Evolutionary conservation across 805 yeast species (phyloP), one percentile per base, ranked within the genome.

Genomic region (Cyberlindnera americana): DNA sequence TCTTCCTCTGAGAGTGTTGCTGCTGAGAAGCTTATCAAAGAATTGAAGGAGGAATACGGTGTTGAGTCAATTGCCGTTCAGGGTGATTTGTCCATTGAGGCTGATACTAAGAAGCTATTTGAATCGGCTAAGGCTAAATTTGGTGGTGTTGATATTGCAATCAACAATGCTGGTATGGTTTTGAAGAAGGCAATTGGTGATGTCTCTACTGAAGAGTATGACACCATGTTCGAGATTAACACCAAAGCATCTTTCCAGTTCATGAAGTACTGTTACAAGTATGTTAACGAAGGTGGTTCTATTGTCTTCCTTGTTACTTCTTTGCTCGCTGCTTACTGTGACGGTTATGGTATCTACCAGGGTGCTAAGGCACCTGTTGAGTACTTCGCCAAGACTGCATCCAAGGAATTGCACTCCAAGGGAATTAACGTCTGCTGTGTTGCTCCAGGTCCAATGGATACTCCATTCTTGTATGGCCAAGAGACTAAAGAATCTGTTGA

Each of bases 381-480:
- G 50, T 67, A 63, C 55, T 72, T 75, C 60, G 53, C 67, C 38
- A 77, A 75, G 52, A 54, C 77, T 14, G 68, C 76, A n/a, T 72
- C 81, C 13, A 73, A 76, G 55, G 82, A 77, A 53, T 64, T 75
- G 38, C 64, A 62, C 21, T 43, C 54, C 5, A 72, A 64, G 52
- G 66, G 66, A 18, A 69, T 77, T 43, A 64, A 73, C 11, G 78
- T 72, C 49, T 75, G 75, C 49, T 66, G 72, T 50, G 77, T 78
- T 40, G 80, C 83, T 4, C 83, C 82, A 35, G 83, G 82, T 36
- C 82, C 83, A 39, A 77, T 77, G 81, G 81, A 76, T 52, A 77
- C 83, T 9, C 81, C 81, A 44, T 77, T 77, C 62, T 66, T 81
- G 57, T 77, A 78, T 51, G 75, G 77, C 14, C 81, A 76, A 60